Evolutionary conservation across 163 green algal genomes (phyloP).

Genomic region (Chlorella variabilis): DNA sequence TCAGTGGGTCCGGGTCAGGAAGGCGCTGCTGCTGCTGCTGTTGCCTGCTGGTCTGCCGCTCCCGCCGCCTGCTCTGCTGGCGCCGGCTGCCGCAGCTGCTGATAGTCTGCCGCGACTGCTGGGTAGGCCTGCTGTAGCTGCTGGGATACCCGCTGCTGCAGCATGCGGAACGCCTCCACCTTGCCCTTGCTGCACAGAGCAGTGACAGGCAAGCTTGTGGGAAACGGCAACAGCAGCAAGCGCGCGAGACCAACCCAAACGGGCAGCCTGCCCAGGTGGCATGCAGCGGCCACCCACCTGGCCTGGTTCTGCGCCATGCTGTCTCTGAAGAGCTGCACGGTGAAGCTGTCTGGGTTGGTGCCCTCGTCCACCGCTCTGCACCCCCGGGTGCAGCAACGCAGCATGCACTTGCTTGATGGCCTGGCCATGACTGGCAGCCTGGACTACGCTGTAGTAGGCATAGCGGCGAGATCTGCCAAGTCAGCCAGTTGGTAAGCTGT

Average conservation of each 20-base stretch:
- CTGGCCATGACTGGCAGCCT: no score
- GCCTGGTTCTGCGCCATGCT: slow-evolving; percentile 17
- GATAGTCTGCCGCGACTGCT: slow-evolving; percentile 9
- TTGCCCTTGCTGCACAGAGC: slow-evolving; percentile 30
- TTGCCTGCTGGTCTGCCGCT: background rate
- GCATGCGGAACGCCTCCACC: slow-evolving; percentile 19
- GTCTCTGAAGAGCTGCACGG: slow-evolving; percentile 28
- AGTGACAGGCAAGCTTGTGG: background rate
- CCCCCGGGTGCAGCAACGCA: no score
- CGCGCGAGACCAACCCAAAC: no score
- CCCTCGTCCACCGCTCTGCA: slow-evolving; percentile 33
- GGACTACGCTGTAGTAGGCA: no score
- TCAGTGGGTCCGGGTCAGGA: no score
- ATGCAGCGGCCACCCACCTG: background rate
- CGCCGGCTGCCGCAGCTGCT: background rate
- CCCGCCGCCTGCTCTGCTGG: background rate
- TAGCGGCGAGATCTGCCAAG: no score
- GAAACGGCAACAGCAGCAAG: no score
- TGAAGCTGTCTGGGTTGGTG: slow-evolving; percentile 34
- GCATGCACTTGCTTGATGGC: no score
- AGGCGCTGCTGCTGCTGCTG: background rate
- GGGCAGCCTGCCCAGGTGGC: no score
- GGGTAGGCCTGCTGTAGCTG: background rate
- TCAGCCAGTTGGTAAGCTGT: no score
- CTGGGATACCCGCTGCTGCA: background rate